Evolutionary conservation across 2,329 filamentous ascomycete genomes (phyloP).

Genomic region (Microcera coccophila): DNA sequence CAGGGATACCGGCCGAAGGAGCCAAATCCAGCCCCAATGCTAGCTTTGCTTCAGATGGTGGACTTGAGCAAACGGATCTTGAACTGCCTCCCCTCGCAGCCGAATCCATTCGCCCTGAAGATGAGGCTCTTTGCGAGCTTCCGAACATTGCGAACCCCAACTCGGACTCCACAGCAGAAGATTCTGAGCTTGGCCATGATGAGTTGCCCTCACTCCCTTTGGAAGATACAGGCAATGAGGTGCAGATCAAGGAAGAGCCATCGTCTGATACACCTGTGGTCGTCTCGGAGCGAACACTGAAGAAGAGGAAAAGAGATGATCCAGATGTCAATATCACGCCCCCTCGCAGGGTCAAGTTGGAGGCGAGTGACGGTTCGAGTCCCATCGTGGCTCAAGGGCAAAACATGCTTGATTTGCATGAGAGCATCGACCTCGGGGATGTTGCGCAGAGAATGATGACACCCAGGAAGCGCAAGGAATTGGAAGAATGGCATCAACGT

Average conservation of each 20-base stretch:
- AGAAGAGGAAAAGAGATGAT: constrained; percentile 43
- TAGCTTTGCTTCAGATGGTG: constrained; percentile 21
- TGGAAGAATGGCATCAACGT: constrained; percentile 15
- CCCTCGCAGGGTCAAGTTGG: constrained; percentile 40
- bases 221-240: constrained; percentile 5
- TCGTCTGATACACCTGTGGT: constrained; percentile 52
- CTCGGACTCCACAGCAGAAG: constrained; percentile 30
- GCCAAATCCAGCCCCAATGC: constrained; percentile 13
- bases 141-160: constrained; percentile 10
- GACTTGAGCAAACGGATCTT: constrained; percentile 25
- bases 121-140: constrained; percentile 5
- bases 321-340: constrained; percentile 20
- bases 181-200: constrained; percentile 20
- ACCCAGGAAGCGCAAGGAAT: constrained; percentile 33
- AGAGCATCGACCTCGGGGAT: constrained; percentile 56
- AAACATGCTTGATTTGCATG: constrained; percentile 38
- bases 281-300: constrained; percentile 47
- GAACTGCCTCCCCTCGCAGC: constrained; percentile 26
- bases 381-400: constrained; percentile 22
- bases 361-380: constrained; percentile 31
- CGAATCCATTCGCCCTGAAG: constrained; percentile 13
- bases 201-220: constrained; percentile 22
- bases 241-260: constrained; percentile 47
- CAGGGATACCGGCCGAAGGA: constrained; percentile 5
- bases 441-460: constrained; percentile 32